Evolutionary conservation across 306 rosid species (phyloP).

Genomic region (Prunus campanulata): DNA sequence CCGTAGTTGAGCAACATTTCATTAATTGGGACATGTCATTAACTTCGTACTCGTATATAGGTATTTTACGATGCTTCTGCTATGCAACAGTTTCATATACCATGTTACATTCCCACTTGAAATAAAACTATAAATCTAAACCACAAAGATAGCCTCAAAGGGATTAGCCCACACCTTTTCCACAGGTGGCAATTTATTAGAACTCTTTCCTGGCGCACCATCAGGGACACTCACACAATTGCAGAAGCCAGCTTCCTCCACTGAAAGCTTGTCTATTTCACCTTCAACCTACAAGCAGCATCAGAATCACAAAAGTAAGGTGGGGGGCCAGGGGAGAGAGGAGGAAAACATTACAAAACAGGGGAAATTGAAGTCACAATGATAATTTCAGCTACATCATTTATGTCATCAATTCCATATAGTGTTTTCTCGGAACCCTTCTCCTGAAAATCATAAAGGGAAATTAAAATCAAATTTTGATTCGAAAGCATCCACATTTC

Average conservation of each 20-base stretch:
- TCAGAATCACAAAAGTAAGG: not conserved
- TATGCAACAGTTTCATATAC: not conserved
- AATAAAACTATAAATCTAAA: not conserved
- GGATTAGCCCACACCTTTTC: conserved; percentile 52
- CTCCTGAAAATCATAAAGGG: conserved; percentile 50
- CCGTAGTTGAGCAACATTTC: not conserved
- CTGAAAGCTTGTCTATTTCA: conserved; percentile 89
- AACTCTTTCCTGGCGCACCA: conserved; percentile 75
- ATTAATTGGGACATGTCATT: not conserved
- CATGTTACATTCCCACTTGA: not conserved
- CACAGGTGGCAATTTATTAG: conserved; percentile 59
- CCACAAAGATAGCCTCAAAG: not conserved
- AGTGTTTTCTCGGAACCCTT: conserved; percentile 65
- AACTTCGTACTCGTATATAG: not conserved
- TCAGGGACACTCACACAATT: conserved; percentile 90
- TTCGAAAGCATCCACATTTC: conserved; percentile 3
- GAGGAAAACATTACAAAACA: conserved; percentile 11
- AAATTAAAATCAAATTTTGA: not conserved
- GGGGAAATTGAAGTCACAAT: conserved; percentile 47
- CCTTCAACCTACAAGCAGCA: conserved; percentile 75
- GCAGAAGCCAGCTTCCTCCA: conserved; percentile 87
- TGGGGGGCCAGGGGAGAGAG: not conserved
- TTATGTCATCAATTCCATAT: conserved; percentile 83
- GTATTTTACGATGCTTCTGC: not conserved
- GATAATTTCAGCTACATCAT: conserved; percentile 59